Conservation (phyloP, 192 early-diverging fungal species). For the Pilobolus umbonatus region DNA sequence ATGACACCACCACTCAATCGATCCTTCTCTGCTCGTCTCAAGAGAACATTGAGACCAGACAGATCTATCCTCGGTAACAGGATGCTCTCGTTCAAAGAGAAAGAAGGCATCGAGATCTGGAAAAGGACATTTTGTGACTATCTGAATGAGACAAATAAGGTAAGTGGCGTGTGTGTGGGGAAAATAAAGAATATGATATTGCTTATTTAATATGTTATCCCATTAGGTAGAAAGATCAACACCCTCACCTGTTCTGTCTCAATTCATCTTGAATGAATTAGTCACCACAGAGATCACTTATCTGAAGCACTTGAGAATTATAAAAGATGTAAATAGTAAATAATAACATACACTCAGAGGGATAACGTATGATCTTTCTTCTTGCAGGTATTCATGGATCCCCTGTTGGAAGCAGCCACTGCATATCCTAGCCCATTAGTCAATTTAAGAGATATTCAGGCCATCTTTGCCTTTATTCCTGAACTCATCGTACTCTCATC, state of each 20-base stretch:
- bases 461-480: constrained; percentile 36
- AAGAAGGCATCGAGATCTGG: constrained; percentile 13
- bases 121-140: constrained; percentile 1
- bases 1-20: neutral
- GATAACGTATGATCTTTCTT: too few relatives aligned
- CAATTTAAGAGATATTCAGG: constrained; percentile 28
- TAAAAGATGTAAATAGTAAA: constrained; percentile 49
- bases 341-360: too few relatives aligned
- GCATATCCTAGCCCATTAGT: constrained; percentile 23
- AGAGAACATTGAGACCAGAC: neutral
- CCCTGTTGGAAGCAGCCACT: constrained; percentile 27
- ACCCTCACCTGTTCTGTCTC: constrained; percentile 21
- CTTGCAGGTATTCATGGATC: constrained; percentile 42
- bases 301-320: constrained; percentile 40
- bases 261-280: constrained; percentile 45
- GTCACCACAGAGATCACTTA: constrained; percentile 47
- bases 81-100: constrained; percentile 15
- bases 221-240: neutral
- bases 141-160: neutral
- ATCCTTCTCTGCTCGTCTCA: constrained; percentile 11
- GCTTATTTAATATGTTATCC: neutral
- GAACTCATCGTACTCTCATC: constrained; percentile 34
- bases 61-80: neutral
- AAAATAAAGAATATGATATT: neutral
- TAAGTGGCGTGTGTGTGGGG: neutral